Conservation (phyloP, 176 grass and related monocot species). For the Avena atlantica region DNA sequence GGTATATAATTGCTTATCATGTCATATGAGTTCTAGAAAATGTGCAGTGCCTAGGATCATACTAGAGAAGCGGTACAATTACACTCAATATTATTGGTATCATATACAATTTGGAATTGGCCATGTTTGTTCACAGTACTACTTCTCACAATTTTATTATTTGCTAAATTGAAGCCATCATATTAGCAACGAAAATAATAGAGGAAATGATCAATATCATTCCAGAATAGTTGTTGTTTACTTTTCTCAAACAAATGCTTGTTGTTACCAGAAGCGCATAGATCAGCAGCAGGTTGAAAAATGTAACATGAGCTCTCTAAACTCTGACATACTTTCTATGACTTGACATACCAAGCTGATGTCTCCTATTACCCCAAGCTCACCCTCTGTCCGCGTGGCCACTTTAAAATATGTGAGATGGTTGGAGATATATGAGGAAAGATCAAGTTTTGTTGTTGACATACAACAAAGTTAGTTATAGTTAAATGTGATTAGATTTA, state of each 20-base stretch:
- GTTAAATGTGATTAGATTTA: too few relatives aligned
- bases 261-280: neutral
- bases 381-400: too few relatives aligned
- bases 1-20: neutral
- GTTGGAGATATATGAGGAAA: too few relatives aligned
- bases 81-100: neutral
- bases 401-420: too few relatives aligned
- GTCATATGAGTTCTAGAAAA: neutral
- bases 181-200: too few relatives aligned
- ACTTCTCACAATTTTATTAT: too few relatives aligned
- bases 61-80: neutral
- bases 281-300: neutral
- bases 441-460: too few relatives aligned
- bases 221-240: too few relatives aligned
- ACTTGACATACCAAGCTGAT: neutral
- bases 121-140: neutral
- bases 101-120: neutral
- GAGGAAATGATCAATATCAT: too few relatives aligned
- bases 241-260: neutral
- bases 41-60: neutral
- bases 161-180: too few relatives aligned
- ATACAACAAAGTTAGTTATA: too few relatives aligned
- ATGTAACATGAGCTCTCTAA: neutral
- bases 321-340: neutral
- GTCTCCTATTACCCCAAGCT: neutral